phyloP scores from a whole-genome alignment of 2,329 filamentous ascomycete species.

The Orbilia ellipsospora region DNA sequence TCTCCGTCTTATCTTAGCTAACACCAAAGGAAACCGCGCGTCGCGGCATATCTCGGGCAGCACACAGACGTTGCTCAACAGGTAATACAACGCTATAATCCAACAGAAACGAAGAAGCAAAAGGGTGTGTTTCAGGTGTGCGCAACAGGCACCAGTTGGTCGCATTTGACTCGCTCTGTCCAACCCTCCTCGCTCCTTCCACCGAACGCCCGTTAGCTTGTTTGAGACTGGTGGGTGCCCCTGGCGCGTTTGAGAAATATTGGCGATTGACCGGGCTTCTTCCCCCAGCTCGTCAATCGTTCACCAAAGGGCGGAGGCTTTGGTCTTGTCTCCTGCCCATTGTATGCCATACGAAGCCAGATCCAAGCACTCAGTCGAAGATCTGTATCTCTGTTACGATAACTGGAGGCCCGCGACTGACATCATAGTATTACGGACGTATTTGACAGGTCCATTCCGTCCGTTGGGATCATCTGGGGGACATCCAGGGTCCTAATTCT shows the following conservation, averaged over 20 bases:
- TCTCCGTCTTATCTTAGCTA: too few species aligned
- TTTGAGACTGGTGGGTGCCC: constrained; percentile 14
- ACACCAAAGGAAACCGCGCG: too few species aligned
- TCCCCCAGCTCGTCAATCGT: constrained; percentile 8
- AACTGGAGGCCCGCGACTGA: not conserved
- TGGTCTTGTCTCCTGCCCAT: constrained; percentile 18
- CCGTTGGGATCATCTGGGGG: constrained; percentile 5
- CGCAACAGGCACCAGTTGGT: constrained; percentile 21
- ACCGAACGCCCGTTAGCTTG: constrained; percentile 2
- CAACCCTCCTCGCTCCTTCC: not conserved
- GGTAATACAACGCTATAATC: not conserved
- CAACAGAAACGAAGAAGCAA: not conserved
- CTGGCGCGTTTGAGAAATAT: constrained; percentile 43
- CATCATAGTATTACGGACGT: constrained; percentile 20
- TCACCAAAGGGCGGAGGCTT: constrained; percentile 23
- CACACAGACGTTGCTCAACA: not conserved
- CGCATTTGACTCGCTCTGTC: constrained; percentile 13
- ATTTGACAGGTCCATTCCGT: constrained; percentile 22
- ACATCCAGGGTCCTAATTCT: constrained; percentile 6
- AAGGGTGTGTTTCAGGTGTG: constrained; percentile 32
- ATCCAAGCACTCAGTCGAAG: constrained; percentile 10
- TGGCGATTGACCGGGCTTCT: constrained; percentile 9
- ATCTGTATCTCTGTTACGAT: constrained; percentile 1
- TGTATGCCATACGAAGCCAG: not conserved
- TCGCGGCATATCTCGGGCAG: not conserved